These are phyloP conservation scores for Kodamaea neixiangensis DNA, from an alignment of 805 yeast species.

Conservation along the genomic window DNA sequence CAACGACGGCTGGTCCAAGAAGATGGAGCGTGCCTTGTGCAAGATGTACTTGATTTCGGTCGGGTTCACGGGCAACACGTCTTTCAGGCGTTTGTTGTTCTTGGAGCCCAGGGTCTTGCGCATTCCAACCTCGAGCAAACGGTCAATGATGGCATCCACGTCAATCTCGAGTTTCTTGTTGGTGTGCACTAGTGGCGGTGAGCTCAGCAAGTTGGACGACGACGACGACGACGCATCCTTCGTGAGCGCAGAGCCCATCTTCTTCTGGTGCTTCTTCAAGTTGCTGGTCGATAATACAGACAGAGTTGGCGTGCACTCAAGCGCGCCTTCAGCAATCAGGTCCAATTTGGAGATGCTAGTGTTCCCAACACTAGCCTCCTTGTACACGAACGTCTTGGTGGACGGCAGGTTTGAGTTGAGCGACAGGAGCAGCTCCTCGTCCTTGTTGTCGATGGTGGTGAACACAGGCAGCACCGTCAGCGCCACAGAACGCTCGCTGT, in stretches of 20 bases:
- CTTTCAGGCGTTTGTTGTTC: conserved; percentile 29
- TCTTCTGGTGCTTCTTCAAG: conserved; percentile 14
- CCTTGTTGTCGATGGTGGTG: conserved; percentile 26
- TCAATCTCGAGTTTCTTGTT: conserved; percentile 40
- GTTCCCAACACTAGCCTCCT: conserved; percentile 1
- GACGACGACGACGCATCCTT: conserved; percentile 17
- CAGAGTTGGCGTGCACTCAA: conserved; percentile 17
- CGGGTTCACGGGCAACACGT: conserved; percentile 51
- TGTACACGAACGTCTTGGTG: conserved; percentile 10
- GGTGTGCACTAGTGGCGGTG: conserved; percentile 24
- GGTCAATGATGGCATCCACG: conserved; percentile 64
- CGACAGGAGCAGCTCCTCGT: conserved; percentile 43
- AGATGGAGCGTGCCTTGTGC: conserved; percentile 58
- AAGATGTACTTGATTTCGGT: conserved; percentile 60
- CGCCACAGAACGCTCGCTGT: conserved; percentile 40
- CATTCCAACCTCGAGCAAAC: conserved; percentile 53
- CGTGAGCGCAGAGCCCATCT: conserved; percentile 8
- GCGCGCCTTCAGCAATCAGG: conserved; percentile 24
- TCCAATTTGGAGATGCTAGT: conserved; percentile 17
- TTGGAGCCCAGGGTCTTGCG: conserved; percentile 14
- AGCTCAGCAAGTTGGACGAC: conserved; percentile 20
- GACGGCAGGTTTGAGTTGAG: conserved; percentile 27
- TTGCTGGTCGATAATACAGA: conserved; percentile 10
- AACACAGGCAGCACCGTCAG: conserved; percentile 37
- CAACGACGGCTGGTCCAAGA: conserved; percentile 64